Evolutionary conservation across 2,329 filamentous ascomycete species (phyloP).

Genomic region (Anisogramma anomala): DNA sequence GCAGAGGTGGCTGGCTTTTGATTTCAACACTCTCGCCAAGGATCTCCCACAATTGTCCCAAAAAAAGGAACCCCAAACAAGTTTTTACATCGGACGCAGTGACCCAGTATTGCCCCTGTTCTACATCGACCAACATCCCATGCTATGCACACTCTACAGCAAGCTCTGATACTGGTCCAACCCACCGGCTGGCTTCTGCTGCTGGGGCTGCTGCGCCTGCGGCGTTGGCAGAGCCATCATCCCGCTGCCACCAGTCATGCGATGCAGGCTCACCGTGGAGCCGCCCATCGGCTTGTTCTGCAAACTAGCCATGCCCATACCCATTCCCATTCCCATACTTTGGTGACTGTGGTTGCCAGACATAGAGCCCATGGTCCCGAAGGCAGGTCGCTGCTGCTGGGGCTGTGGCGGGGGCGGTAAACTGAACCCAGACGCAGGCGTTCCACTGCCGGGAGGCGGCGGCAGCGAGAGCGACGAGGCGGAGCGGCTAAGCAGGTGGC

Average conservation of each 20-base stretch:
- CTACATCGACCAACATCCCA: not conserved
- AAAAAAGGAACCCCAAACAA: no score
- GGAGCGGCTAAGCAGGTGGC: conserved; percentile 20
- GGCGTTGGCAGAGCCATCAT: conserved; percentile 21
- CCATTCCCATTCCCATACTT: conserved; percentile 16
- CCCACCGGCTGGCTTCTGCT: conserved; percentile 33
- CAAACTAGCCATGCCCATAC: conserved; percentile 18
- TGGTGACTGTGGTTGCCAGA: conserved; percentile 16
- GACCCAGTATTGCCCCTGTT: not conserved
- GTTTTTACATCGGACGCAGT: no score
- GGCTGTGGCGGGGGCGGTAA: conserved; percentile 20
- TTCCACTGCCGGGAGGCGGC: conserved; percentile 35
- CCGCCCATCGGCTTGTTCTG: conserved; percentile 15
- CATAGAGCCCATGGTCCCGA: conserved; percentile 15
- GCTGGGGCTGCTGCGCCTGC: conserved; percentile 11
- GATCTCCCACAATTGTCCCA: no score
- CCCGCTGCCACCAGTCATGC: conserved; percentile 18
- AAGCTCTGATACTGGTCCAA: conserved; percentile 60
- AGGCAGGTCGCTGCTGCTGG: conserved; percentile 11
- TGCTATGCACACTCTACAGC: conserved; percentile 29
- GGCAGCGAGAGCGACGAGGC: conserved; percentile 45
- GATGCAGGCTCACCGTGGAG: conserved; percentile 13
- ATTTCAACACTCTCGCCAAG: no score
- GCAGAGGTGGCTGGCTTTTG: no score
- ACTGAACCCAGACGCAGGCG: conserved; percentile 31